phyloP scores from a whole-genome alignment of 2,329 filamentous ascomycete species.

The Hypoxylon sp. region DNA sequence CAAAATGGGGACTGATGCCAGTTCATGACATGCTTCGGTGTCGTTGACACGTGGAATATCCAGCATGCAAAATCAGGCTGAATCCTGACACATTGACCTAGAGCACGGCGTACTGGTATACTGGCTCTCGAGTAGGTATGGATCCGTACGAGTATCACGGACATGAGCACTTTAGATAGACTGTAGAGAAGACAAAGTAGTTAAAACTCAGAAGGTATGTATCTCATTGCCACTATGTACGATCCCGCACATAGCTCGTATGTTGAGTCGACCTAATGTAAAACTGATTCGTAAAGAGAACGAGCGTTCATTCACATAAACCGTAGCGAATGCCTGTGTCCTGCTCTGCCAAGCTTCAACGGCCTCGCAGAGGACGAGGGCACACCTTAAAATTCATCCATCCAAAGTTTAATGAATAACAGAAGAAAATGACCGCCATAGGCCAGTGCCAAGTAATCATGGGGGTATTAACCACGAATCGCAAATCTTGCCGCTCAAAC shows the following conservation, averaged over 20 bases:
- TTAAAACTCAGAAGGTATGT: no score
- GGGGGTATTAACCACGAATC: slow-evolving; percentile 37
- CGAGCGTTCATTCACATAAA: slow-evolving; percentile 20
- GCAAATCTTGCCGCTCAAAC: slow-evolving; percentile 35
- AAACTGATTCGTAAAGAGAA: slow-evolving; percentile 22
- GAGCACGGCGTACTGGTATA: no score
- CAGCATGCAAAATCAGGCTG: slow-evolving; percentile 14
- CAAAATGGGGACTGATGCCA: no score
- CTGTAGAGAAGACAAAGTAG: no score
- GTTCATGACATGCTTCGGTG: background rate
- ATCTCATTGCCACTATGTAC: no score
- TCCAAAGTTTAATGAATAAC: slow-evolving; percentile 24
- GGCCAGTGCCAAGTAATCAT: slow-evolving; percentile 24
- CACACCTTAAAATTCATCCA: slow-evolving; percentile 5
- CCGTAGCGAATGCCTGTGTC: slow-evolving; percentile 9
- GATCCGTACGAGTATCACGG: no score
- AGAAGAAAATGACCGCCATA: slow-evolving; percentile 30
- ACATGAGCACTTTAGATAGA: no score
- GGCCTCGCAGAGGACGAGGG: slow-evolving; percentile 18
- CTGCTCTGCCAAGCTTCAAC: slow-evolving; percentile 14
- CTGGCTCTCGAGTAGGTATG: no score
- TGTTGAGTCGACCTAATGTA: no score
- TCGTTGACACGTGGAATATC: background rate
- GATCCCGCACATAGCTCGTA: no score
- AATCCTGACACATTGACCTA: slow-evolving; percentile 1